phyloP scores from a whole-genome alignment of 441 rosid species.

The Erodium trifolium region DNA sequence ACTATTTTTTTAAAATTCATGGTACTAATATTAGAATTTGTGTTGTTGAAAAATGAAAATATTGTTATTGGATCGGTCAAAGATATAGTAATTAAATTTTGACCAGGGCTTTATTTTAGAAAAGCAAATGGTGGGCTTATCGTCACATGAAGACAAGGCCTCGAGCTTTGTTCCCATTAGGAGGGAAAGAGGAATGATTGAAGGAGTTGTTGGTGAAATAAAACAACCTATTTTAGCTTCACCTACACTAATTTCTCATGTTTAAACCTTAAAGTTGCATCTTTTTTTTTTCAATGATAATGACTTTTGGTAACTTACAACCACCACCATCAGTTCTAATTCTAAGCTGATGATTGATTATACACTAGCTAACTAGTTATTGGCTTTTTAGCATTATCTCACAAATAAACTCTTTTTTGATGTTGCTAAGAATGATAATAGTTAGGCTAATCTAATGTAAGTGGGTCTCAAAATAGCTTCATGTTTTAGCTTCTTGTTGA shows the following conservation, averaged over 20 bases:
- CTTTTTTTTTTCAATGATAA: no score
- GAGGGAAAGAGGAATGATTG: not conserved
- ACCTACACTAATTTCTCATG: no score
- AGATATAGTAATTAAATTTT: not conserved
- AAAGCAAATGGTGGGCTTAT: constrained; percentile 1
- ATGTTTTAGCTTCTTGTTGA: not conserved
- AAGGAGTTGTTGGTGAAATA: not conserved
- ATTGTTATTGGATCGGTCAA: not conserved
- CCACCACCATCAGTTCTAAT: no score
- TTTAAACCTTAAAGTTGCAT: no score
- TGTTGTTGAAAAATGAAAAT: not conserved
- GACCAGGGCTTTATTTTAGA: not conserved
- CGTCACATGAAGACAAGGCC: not conserved
- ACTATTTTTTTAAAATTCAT: no score
- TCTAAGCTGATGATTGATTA: not conserved
- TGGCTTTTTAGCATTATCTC: constrained; percentile 1
- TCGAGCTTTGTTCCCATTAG: constrained; percentile 3
- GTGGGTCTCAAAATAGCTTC: not conserved
- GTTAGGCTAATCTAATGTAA: not conserved
- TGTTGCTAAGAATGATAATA: not conserved
- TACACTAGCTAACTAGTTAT: not conserved
- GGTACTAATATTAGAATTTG: no score
- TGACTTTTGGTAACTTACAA: no score
- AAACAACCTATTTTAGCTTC: no score
- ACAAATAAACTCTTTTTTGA: not conserved